phyloP scores from a whole-genome alignment of 202 grass and related monocot species.

The Schoenoplectus tabernaemontani region DNA sequence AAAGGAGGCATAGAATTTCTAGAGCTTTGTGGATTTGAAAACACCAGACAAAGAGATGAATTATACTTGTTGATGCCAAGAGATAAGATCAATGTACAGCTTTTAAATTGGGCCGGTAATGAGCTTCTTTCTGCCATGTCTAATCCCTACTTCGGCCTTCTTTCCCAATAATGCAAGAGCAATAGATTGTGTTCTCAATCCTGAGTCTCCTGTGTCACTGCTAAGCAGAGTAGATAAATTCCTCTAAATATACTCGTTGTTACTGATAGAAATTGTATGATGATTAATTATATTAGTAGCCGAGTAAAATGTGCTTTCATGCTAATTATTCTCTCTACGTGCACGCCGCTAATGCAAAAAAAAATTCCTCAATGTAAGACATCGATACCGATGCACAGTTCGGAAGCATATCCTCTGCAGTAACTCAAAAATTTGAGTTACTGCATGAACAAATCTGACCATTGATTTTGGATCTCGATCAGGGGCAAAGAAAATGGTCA shows the following conservation, averaged over 20 bases:
- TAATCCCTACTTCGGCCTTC: constrained; percentile 73
- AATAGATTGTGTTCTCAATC: not conserved
- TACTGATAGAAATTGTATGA: not conserved
- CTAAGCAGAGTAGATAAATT: not conserved
- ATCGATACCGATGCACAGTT: no score
- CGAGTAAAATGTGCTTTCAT: not conserved
- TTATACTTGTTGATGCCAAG: constrained; percentile 46
- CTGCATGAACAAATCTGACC: no score
- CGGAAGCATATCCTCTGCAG: no score
- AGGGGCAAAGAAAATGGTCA: no score
- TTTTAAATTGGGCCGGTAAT: constrained; percentile 39
- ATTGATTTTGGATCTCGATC: no score
- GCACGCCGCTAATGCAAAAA: not conserved
- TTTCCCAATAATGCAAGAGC: constrained; percentile 45
- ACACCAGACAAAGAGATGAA: constrained; percentile 24
- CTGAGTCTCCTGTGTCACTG: not conserved
- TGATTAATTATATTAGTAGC: not conserved
- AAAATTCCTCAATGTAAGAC: no score
- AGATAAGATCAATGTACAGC: constrained; percentile 38
- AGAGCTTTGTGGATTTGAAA: constrained; percentile 80
- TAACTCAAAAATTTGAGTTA: no score
- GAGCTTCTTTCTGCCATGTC: constrained; percentile 56
- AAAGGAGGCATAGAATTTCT: constrained; percentile 63
- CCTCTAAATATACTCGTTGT: not conserved
- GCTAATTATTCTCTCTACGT: not conserved